Percentiles rank a stretch among this genome's conserved stretches.
Evolutionary conservation across 225 moss, liverwort and hornwort species (phyloP).

Genomic region (Physcomitrellopsis africana): DNA sequence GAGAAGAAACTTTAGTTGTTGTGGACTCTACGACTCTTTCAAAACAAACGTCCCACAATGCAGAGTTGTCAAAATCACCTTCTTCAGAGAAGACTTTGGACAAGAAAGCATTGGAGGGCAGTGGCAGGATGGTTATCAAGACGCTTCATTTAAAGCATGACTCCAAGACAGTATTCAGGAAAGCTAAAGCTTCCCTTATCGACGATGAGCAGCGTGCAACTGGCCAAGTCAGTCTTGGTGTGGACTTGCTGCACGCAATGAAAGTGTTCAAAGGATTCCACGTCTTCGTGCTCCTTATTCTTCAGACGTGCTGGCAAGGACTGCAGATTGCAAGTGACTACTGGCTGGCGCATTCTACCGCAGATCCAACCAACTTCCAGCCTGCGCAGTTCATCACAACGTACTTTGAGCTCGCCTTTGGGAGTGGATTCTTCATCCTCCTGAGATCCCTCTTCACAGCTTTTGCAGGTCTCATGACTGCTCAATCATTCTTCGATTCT

Average conservation of each 20-base stretch:
- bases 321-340: slow-evolving; percentile 58
- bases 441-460: slow-evolving; percentile 47
- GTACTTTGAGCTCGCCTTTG: slow-evolving; percentile 55
- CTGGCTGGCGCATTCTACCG: slow-evolving; percentile 53
- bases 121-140: slow-evolving; percentile 34
- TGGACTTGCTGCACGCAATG: slow-evolving; percentile 59
- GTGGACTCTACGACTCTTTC: slow-evolving; percentile 21
- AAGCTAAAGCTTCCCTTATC: slow-evolving; percentile 36
- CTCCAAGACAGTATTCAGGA: slow-evolving; percentile 32
- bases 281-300: slow-evolving; percentile 37
- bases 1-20: slow-evolving; percentile 11
- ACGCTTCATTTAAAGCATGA: slow-evolving; percentile 28
- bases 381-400: slow-evolving; percentile 45
- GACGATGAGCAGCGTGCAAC: slow-evolving; percentile 48
- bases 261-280: slow-evolving; percentile 45
- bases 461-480: slow-evolving; percentile 50
- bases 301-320: slow-evolving; percentile 52
- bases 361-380: slow-evolving; percentile 36
- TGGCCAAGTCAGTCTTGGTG: slow-evolving; percentile 42
- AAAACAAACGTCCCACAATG: slow-evolving; percentile 24
- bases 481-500: slow-evolving; percentile 62
- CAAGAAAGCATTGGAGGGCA: slow-evolving; percentile 1
- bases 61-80: slow-evolving; percentile 21
- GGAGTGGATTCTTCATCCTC: slow-evolving; percentile 53
- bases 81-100: slow-evolving; percentile 22